Evolutionary conservation across 192 early-diverging fungal genomes (phyloP), one percentile per base, ranked within the genome.

Genomic region (Umbelopsis sp.): DNA sequence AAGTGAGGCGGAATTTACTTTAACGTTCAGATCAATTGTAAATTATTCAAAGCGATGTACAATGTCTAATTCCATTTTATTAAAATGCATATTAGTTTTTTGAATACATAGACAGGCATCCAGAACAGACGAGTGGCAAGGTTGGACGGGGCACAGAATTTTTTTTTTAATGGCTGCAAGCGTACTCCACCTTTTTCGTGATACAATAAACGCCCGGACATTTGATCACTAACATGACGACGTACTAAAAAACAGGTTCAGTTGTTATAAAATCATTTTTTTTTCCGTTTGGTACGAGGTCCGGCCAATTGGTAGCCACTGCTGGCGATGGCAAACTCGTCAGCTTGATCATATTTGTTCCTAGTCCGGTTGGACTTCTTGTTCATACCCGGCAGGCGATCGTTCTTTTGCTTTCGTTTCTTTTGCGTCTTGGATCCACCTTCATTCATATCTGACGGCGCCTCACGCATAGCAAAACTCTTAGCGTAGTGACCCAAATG

Each of bases 401-500:
- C 76, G 11, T 78, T 66, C 45, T 75, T 72, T 18, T 73, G 73
- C 3, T 79, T 52, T 51, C 71, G 74, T 46, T 68, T 79, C 74
- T 79, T 75, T 45, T 72, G 68, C 46, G 58, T 55, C 51, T 86
- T 82, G 49, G 74, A 82, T 44, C 78, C 81, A 21, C 73, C 71
- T 66, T 82, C 81, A 35, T 82, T 80, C 30, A 87, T 79, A 65
- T 91, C 82, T 21, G 88, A 88, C 4, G 98, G 98, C 4, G 94
- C 90, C 72, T 98, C 98, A 25, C 95, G 88, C 53, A 99, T 82
- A n/a, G 88, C 95, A 89, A 99, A 99, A 20, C 91, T 85, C 80
- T 98, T 98, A 52, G 97, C 98, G 70, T 97, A 79, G 75, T 99
- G 98, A 6, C 98, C 98, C 67, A 98, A 83, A 80, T 99, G 98